These are phyloP conservation scores for Allium fistulosum DNA, from an alignment of 106 monocot species.

Conservation along the genomic window DNA sequence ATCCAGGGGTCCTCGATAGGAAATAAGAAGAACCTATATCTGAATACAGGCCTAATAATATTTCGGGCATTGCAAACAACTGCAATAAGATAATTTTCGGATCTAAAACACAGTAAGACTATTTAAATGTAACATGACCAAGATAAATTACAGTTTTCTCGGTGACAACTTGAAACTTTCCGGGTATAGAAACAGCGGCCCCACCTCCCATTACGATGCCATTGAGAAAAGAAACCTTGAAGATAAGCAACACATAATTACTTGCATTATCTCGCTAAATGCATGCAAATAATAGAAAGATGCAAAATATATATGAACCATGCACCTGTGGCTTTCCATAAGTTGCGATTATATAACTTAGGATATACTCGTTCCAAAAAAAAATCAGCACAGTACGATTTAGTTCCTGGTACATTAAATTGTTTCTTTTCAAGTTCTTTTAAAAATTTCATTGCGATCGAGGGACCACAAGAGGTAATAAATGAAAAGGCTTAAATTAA, in stretches of 20 bases:
- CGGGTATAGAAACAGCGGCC: constrained; percentile 89
- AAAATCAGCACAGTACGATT: constrained; percentile 32
- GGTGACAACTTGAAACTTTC: constrained; percentile 76
- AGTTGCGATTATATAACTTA: constrained; percentile 84
- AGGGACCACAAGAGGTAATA: too few relatives aligned
- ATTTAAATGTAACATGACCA: too few relatives aligned
- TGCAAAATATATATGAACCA: not conserved
- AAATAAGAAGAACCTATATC: too few relatives aligned
- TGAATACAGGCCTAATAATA: too few relatives aligned
- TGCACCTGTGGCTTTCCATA: constrained; percentile 74
- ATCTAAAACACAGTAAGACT: too few relatives aligned
- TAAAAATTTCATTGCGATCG: too few relatives aligned
- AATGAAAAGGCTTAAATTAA: too few relatives aligned
- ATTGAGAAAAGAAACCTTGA: constrained; percentile 80
- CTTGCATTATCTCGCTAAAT: not conserved
- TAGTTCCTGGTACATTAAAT: too few relatives aligned
- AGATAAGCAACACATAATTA: not conserved
- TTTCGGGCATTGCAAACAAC: too few relatives aligned
- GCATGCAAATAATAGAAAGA: not conserved
- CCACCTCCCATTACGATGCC: constrained; percentile 93
- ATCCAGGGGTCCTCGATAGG: too few relatives aligned
- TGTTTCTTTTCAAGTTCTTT: too few relatives aligned
- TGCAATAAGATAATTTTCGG: too few relatives aligned
- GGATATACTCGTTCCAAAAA: constrained; percentile 62
- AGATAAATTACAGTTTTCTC: constrained; percentile 53